Percentiles rank a stretch among this genome's conserved stretches.
Evolutionary conservation across 2,329 filamentous ascomycete species (phyloP).

Genomic region (Madurella fahalii): DNA sequence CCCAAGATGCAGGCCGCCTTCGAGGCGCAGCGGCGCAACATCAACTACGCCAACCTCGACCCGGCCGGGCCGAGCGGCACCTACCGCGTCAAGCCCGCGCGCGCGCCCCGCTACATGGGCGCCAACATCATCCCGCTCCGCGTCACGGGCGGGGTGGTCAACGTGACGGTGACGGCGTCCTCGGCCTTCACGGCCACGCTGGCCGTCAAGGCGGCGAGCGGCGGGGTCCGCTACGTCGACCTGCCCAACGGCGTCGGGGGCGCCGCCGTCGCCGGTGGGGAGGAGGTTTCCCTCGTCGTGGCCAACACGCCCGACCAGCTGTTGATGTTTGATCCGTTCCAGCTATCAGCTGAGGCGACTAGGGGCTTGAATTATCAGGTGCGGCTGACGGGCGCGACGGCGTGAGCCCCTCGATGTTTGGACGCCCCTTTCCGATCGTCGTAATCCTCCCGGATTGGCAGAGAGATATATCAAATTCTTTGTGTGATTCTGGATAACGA

Average conservation of each 20-base stretch:
- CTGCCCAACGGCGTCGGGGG: slow-evolving; percentile 33
- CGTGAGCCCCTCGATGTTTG: too few relatives aligned
- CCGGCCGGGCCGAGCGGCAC: slow-evolving; percentile 24
- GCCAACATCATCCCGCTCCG: slow-evolving; percentile 46
- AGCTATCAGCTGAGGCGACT: slow-evolving; percentile 30
- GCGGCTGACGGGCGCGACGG: too few relatives aligned
- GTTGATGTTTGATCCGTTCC: slow-evolving; percentile 42
- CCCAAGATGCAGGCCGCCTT: slow-evolving; percentile 37
- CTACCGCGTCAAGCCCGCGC: slow-evolving; percentile 41
- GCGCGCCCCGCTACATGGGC: slow-evolving; percentile 46
- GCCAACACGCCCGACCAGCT: slow-evolving; percentile 44
- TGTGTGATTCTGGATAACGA: too few relatives aligned
- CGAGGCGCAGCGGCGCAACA: slow-evolving; percentile 30
- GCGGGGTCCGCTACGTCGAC: slow-evolving; percentile 36
- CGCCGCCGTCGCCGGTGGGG: slow-evolving; percentile 33
- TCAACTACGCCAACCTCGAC: slow-evolving; percentile 44
- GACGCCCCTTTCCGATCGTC: too few relatives aligned
- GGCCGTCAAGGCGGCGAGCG: slow-evolving; percentile 33
- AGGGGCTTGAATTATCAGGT: too few relatives aligned
- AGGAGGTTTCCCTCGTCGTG: slow-evolving; percentile 44
- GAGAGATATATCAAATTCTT: too few relatives aligned
- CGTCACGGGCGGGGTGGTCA: slow-evolving; percentile 31
- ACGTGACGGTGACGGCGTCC: slow-evolving; percentile 31
- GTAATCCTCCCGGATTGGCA: too few relatives aligned
- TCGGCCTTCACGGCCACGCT: slow-evolving; percentile 38